Base-by-base conservation (phyloP, 768 basidiomycete species). In the Mycena polygramma region DNA sequence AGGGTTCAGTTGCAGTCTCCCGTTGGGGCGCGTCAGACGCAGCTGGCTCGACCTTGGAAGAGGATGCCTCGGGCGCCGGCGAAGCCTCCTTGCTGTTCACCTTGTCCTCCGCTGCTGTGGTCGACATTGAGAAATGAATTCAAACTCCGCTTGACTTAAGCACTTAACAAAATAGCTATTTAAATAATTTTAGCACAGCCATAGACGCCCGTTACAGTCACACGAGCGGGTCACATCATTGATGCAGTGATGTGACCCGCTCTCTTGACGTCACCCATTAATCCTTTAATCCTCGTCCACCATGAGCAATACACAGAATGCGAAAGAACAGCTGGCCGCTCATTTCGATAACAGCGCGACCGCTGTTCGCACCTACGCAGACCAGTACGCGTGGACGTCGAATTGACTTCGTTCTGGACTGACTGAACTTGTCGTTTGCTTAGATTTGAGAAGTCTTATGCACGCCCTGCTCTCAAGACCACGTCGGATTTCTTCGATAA, bases 391-490 rank as follows among this genome's bases (percentile, higher is more conserved):
- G 4, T 54, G 52, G 26, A 13, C 30, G 6, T 26, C 24, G 41
- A 11, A 15, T 7, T 11, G 41, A 4, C 2, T 41, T 41, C 11
- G 15, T 11, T 11, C 41, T 41, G 41, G 41, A 41, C 41, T 10
- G 10, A 15, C 41, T 41, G 10, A 41, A 41, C 10, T 15, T 41
- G 41, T 10, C 15, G 30, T 45, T 59, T 46, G 39, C 3, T 24
- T 54, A 87, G 86, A 54, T 83, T 87, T 53, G 86, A 87, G 72
- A 77, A 79, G 35, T 74, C 80, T 24, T 86, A 85, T 71, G 86
- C 81, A 7, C 84, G 83, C 22, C 86, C 86, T 37, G 77, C 82
- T 48, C 63, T 85, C 37, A 75, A 62, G 30, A 76, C 77, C 11
- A 75, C 79, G 17, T 74, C 78, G 35, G 71, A 70, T n/a, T 81